Evolutionary conservation across 805 yeast species (phyloP).

Genomic region (Yarrowia sp.): DNA sequence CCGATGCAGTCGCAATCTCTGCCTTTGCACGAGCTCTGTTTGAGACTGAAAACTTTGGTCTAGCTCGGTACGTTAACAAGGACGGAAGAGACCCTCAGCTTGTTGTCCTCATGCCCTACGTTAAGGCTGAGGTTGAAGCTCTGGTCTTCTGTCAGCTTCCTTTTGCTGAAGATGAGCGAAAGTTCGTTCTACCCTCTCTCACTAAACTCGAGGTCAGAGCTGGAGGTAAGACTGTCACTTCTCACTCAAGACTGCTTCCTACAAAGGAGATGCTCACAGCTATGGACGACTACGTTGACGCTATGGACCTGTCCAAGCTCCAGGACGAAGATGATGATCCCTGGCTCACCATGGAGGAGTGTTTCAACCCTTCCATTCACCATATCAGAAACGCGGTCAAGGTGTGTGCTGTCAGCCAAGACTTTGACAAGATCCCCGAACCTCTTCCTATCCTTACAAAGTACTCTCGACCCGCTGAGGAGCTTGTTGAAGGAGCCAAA

Average conservation of each 20-base stretch:
- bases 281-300: slow-evolving; percentile 57
- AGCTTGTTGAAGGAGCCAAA: slow-evolving; percentile 40
- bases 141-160: slow-evolving; percentile 67
- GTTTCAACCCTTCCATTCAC: slow-evolving; percentile 47
- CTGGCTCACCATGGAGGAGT: slow-evolving; percentile 47
- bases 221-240: slow-evolving; percentile 48
- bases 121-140: slow-evolving; percentile 45
- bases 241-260: slow-evolving; percentile 49
- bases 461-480: slow-evolving; percentile 43
- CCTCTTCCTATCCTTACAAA: slow-evolving; percentile 46
- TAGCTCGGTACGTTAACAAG: slow-evolving; percentile 69
- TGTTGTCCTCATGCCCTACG: slow-evolving; percentile 63
- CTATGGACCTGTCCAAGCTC: slow-evolving; percentile 52
- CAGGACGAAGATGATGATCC: slow-evolving; percentile 40
- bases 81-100: slow-evolving; percentile 44
- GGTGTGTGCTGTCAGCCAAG: slow-evolving; percentile 50
- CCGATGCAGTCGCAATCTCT: slow-evolving; percentile 55
- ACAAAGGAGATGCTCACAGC: slow-evolving; percentile 51
- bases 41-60: slow-evolving; percentile 56
- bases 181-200: slow-evolving; percentile 60
- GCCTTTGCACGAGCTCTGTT: slow-evolving; percentile 62
- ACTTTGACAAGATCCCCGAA: slow-evolving; percentile 48
- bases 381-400: slow-evolving; percentile 44
- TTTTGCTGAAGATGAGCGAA: slow-evolving; percentile 70
- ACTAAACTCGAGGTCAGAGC: slow-evolving; percentile 51